Evolutionary conservation across 2,329 filamentous ascomycete genomes (phyloP), one percentile per base, ranked within the genome.

Genomic region (Penicillium concentricum): DNA sequence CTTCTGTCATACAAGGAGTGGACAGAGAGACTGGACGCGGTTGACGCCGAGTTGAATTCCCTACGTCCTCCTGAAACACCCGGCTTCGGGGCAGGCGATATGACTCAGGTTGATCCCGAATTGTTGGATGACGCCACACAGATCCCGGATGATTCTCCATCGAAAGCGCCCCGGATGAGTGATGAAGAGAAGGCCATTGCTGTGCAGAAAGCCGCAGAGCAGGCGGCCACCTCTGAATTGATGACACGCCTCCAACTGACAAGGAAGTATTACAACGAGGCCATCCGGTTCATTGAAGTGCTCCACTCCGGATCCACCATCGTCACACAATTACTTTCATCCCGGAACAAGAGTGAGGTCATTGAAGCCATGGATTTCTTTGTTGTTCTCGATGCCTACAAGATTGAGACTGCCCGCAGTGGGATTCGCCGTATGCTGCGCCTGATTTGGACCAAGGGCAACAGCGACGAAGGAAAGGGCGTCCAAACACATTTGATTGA

Each of bases 291-390:
- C 70, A 96, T 99, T 64, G 89, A 96, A 60, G 89, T 95, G 6
- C 81, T 99, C 22, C 91, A 97, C 64, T 85, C 88, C 12, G 90
- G 91, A 22, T 95, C 92, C 1, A 83, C 83, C 9, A 86, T 87
- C 2, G 87, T 97, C 34, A 91, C 89, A 61, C 93, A 97, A 74
- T 82, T 99, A 18, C 83, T 99, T 4, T 91, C 91, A 6, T 95
- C 94, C 30, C 91, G 90, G 70, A 99, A 99, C 80, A 99, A 99
- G 81, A 96, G 91, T 67, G 94, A 99, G 73, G 90, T 97, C 26
- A 96, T 99, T 60, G 95, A 99, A 74, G 94, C 95, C 16, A 99
- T 99, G 87, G 94, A 99, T 72, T 99, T 95, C 76, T 96, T 99
- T 65, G 92, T 95, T 65, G 86, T 96, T 43, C 89, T 94, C 43